These are phyloP conservation scores for Fomitiporia mediterranea DNA, from an alignment of 1,284 basidiomycete species.

Conservation along the genomic window DNA sequence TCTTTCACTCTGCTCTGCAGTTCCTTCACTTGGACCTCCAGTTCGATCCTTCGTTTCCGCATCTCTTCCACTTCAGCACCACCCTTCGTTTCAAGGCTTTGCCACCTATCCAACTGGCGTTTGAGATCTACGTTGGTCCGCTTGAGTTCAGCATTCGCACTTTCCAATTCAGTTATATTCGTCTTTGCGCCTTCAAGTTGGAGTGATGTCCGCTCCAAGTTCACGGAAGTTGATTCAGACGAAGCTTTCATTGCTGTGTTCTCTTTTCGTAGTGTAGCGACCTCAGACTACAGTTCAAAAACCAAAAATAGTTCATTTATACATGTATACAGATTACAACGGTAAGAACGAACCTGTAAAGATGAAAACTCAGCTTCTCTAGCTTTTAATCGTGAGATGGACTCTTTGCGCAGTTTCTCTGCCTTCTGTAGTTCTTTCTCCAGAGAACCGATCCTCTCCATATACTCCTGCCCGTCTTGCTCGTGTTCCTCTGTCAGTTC, in stretches of 20 bases:
- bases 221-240: constrained; percentile 41
- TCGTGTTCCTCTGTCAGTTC: constrained; percentile 31
- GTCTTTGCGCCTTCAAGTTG: constrained; percentile 53
- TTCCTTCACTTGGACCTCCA: constrained; percentile 51
- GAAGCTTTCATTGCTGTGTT: constrained; percentile 44
- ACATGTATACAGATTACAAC: constrained; percentile 29
- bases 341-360: constrained; percentile 7
- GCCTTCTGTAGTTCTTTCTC: constrained; percentile 20
- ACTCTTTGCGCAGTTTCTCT: neutral
- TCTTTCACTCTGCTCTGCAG: constrained; percentile 42
- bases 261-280: constrained; percentile 41
- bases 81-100: constrained; percentile 58
- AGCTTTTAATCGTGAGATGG: neutral
- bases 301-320: constrained; percentile 1
- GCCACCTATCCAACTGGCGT: constrained; percentile 64
- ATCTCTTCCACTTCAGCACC: constrained; percentile 50
- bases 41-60: constrained; percentile 49
- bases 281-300: constrained; percentile 32
- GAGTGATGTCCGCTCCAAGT: constrained; percentile 51
- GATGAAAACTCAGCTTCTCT: constrained; percentile 10
- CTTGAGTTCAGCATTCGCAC: constrained; percentile 50
- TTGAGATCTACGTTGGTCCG: constrained; percentile 50
- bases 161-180: constrained; percentile 50
- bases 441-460: constrained; percentile 27
- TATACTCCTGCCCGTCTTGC: constrained; percentile 27